A percentile compares a stretch with the other conserved stretches of the same genome.
These are phyloP conservation scores for Cladosporium sp. DNA, from an alignment of 2,329 filamentous ascomycete species.

Conservation along the genomic window DNA sequence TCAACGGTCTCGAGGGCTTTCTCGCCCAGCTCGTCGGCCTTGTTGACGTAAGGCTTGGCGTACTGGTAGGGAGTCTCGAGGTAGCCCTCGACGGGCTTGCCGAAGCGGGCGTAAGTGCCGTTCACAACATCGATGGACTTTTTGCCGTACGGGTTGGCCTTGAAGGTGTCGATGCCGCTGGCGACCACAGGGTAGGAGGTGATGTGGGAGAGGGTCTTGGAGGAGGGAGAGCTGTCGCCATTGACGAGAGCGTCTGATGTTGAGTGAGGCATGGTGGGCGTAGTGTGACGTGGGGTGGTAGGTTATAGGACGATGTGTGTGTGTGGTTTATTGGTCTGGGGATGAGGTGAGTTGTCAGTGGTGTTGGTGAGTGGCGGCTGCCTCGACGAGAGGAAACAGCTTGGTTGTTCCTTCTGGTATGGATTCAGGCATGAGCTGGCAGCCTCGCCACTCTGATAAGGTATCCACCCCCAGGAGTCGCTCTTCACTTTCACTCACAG, in stretches of 20 bases:
- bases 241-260: slow-evolving; percentile 40
- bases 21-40: slow-evolving; percentile 68
- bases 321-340: background rate
- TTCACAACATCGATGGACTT: slow-evolving; percentile 74
- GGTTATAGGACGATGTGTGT: background rate
- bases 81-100: slow-evolving; percentile 73
- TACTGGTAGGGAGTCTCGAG: slow-evolving; percentile 75
- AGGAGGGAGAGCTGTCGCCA: slow-evolving; percentile 43
- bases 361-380: background rate
- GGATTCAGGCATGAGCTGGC: background rate
- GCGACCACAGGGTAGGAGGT: slow-evolving; percentile 77
- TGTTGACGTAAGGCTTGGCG: slow-evolving; percentile 77
- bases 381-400: background rate
- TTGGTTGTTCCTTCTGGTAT: background rate
- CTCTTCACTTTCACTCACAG: no score
- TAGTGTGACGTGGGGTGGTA: background rate
- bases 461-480: no score
- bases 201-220: slow-evolving; percentile 59
- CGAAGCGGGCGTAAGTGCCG: slow-evolving; percentile 70
- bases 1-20: slow-evolving; percentile 43
- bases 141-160: slow-evolving; percentile 76
- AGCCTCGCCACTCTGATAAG: background rate
- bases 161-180: slow-evolving; percentile 73
- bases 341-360: background rate
- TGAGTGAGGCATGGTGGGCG: slow-evolving; percentile 46